These are phyloP conservation scores for Botrytis deweyae DNA, from an alignment of 2,329 filamentous ascomycete genomes.

Conservation along the genomic window DNA sequence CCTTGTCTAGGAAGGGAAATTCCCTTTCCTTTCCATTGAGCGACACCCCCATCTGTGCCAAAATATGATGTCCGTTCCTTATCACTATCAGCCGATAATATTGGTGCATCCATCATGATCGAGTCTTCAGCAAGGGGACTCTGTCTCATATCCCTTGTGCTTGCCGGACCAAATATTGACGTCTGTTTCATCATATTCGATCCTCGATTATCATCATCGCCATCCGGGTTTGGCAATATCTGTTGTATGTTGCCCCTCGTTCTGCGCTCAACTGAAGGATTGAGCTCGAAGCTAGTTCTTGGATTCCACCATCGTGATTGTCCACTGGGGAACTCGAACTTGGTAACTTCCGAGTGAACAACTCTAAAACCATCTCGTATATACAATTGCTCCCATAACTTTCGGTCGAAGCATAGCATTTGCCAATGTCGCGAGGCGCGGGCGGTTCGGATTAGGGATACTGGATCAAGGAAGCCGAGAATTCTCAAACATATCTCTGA, in stretches of 20 bases:
- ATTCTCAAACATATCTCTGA: conserved; percentile 89
- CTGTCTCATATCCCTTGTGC: conserved; percentile 14
- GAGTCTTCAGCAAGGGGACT: conserved; percentile 12
- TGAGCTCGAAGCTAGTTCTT: conserved; percentile 42
- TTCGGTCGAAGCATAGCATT: conserved; percentile 74
- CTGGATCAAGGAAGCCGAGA: conserved; percentile 78
- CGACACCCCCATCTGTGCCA: neutral
- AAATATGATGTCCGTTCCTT: neutral
- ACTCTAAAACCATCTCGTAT: conserved; percentile 82
- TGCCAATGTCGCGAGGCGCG: conserved; percentile 81
- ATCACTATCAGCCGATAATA: neutral
- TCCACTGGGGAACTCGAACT: conserved; percentile 55
- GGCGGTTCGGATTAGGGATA: conserved; percentile 76
- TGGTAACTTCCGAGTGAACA: conserved; percentile 61
- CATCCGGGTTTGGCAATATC: conserved; percentile 37
- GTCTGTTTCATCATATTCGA: conserved; percentile 45
- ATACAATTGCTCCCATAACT: conserved; percentile 84
- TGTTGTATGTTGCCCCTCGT: conserved; percentile 45
- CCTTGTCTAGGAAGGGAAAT: conserved; percentile 23
- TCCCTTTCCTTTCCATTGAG: conserved; percentile 9
- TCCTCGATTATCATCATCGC: conserved; percentile 41
- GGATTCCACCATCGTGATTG: conserved; percentile 12
- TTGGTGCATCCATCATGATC: conserved; percentile 18
- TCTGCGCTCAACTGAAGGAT: conserved; percentile 55
- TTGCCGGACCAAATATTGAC: conserved; percentile 34